Conservation (phyloP, 164 flowering plant species). For the Macadamia tetraphylla region DNA sequence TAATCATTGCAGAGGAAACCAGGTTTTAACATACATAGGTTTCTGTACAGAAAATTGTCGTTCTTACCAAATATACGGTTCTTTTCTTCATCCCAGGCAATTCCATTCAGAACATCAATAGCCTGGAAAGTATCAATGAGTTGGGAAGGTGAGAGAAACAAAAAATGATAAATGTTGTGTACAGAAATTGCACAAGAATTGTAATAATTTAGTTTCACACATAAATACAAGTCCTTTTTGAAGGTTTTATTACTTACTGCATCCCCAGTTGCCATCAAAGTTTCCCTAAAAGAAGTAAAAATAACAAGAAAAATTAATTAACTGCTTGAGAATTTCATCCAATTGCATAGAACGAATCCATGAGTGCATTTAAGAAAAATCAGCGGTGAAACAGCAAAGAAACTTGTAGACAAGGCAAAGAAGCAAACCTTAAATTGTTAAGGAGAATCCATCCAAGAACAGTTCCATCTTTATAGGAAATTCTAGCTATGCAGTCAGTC, state of each 20-base stretch:
- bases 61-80: slow-evolving; percentile 75
- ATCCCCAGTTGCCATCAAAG: slow-evolving; percentile 40
- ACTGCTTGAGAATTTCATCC: neutral
- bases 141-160: neutral
- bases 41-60: neutral
- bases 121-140: slow-evolving; percentile 26
- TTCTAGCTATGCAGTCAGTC: slow-evolving; percentile 96
- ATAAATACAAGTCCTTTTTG: neutral
- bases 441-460: slow-evolving; percentile 87
- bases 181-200: neutral
- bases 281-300: slow-evolving; percentile 34
- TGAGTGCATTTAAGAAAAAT: neutral
- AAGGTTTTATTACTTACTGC: slow-evolving; percentile 31
- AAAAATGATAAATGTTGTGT: neutral
- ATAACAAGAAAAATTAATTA: neutral
- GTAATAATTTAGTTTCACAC: neutral
- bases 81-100: slow-evolving; percentile 78
- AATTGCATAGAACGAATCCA: neutral
- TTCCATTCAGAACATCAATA: slow-evolving; percentile 89
- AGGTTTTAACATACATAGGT: neutral
- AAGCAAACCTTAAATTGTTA: slow-evolving; percentile 53
- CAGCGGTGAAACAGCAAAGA: neutral
- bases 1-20: neutral
- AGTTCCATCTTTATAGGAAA: slow-evolving; percentile 56
- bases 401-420: neutral